Conservation (phyloP, 1,284 basidiomycete species). For the Naganishia cerealis region DNA sequence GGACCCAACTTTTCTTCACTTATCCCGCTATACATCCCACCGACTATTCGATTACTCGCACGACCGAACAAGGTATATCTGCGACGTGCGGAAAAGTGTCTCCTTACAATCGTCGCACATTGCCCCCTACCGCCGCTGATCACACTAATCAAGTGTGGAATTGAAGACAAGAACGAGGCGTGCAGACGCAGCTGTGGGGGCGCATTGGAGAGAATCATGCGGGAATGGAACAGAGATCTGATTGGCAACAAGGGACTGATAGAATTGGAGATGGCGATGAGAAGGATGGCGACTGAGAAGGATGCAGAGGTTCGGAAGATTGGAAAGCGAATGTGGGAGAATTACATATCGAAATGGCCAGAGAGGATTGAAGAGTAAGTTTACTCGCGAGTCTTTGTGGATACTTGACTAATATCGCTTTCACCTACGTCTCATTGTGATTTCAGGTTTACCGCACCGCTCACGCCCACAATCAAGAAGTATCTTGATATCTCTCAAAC, state of each 20-base stretch:
- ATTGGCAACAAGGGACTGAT: slow-evolving; percentile 45
- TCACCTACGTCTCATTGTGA: neutral
- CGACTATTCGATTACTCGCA: slow-evolving; percentile 55
- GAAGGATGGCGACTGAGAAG: slow-evolving; percentile 54
- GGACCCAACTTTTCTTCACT: slow-evolving; percentile 51
- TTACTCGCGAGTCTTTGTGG: neutral
- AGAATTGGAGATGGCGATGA: slow-evolving; percentile 53
- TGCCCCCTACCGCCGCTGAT: slow-evolving; percentile 52
- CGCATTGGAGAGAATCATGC: slow-evolving; percentile 42
- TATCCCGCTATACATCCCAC: slow-evolving; percentile 55
- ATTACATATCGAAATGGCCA: slow-evolving; percentile 53
- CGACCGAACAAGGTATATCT: slow-evolving; percentile 58
- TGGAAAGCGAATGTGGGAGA: slow-evolving; percentile 54
- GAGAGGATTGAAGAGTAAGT: slow-evolving; percentile 55
- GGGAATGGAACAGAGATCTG: slow-evolving; percentile 45
- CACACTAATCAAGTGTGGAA: slow-evolving; percentile 48
- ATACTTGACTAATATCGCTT: neutral
- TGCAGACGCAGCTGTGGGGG: slow-evolving; percentile 46
- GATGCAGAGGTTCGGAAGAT: slow-evolving; percentile 56
- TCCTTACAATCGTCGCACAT: slow-evolving; percentile 54
- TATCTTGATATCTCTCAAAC: slow-evolving; percentile 50
- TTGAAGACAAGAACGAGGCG: slow-evolving; percentile 53
- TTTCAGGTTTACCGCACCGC: slow-evolving; percentile 53
- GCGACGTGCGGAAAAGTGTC: slow-evolving; percentile 55
- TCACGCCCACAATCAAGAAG: slow-evolving; percentile 55